Percentiles rank a stretch among this genome's conserved stretches.
phyloP scores from a whole-genome alignment of 176 grass and related monocot species.

The Olyra latifolia region DNA sequence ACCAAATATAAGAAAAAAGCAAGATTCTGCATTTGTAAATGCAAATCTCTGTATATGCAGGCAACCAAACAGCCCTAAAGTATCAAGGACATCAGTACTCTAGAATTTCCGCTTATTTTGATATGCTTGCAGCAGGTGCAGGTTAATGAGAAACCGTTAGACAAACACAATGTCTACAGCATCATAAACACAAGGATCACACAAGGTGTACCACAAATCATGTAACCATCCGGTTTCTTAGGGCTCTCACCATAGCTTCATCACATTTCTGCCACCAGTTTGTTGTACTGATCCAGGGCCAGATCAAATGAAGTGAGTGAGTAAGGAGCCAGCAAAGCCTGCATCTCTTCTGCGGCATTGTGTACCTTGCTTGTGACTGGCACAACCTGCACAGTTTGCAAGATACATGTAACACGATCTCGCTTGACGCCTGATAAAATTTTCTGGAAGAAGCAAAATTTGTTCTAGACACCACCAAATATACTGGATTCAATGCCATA shows the following conservation, averaged over 20 bases:
- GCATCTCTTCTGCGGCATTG: constrained; percentile 10
- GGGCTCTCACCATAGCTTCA: neutral
- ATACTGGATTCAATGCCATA: no score
- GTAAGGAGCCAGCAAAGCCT: neutral
- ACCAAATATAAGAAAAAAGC: no score
- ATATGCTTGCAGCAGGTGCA: neutral
- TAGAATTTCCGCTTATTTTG: neutral
- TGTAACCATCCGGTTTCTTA: neutral
- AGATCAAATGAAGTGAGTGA: constrained; percentile 23
- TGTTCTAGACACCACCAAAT: no score
- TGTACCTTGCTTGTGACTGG: neutral
- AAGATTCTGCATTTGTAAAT: no score
- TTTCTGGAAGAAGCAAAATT: no score
- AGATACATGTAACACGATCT: neutral
- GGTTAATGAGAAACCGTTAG: neutral
- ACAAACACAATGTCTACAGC: neutral
- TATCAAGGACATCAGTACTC: neutral
- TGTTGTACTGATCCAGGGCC: neutral
- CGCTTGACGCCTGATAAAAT: no score
- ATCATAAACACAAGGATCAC: neutral
- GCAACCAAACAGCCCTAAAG: no score
- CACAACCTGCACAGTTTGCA: constrained; percentile 14
- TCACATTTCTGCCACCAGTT: neutral
- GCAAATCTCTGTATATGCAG: no score
- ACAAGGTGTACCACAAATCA: neutral